Evolutionary conservation across 1,284 basidiomycete genomes (phyloP), one percentile per base, ranked within the genome.

Genomic region (Fereydounia khargensis): DNA sequence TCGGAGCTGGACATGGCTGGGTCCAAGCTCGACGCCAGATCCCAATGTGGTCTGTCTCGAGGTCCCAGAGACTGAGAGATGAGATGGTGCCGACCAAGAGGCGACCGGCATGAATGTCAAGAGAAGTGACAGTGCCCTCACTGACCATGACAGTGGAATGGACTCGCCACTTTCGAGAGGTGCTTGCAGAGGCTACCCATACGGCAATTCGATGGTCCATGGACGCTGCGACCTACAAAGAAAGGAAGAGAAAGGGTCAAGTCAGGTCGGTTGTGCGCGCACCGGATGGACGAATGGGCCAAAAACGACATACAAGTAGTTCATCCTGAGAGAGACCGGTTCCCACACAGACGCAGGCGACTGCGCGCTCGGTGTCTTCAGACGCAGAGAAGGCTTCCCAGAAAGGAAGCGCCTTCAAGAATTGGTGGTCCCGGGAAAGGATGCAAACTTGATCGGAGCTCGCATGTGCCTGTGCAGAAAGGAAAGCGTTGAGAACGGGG

Each of bases 331-430:
- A n/a, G n/a, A n/a, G n/a, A n/a, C n/a, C n/a, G n/a, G n/a, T n/a
- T 9, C 49, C 57, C 10, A 53, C 36, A 11, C 46, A 43, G 9
- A 44, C 48, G 38, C 52, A 56, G 7, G 44, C 39, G 35, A 60
- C 39, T 17, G 42, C 39, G 16, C 33, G 31, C 18, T 57, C 50
- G 6, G 47, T 41, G 20, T 42, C 35, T 27, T 62, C 50, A 11
- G 59, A 57, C 2, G 48, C 50, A 4, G 62, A 50, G 36, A 65
- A 60, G 4, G 57, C 62, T 16, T 57, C 48, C 62, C 62, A 65
- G 32, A 65, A 65, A 6, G 58, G 57, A 4, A 65, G 47, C 4
- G 57, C 50, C 24, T 65, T 53, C 16, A 47, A 42, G 31, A 61
- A 56, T 16, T 51, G 46, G 34, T 57, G 54, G 8, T 52, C 34